A percentile compares a stretch with the other conserved stretches of the same genome.
Conservation (phyloP, 2,329 filamentous ascomycete species). For the Cordyceps farinosa region DNA sequence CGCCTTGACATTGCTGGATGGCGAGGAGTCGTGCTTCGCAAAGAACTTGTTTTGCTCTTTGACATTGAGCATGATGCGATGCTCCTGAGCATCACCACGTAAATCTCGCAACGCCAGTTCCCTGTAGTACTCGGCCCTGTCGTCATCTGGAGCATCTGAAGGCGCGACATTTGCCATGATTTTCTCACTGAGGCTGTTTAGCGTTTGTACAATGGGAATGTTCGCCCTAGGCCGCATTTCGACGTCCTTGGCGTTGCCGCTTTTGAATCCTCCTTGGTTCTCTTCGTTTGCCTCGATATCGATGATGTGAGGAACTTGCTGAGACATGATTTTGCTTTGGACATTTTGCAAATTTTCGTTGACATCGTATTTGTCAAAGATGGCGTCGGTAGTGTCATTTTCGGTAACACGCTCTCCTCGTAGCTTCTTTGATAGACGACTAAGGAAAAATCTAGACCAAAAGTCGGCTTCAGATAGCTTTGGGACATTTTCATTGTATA, state of each 20-base stretch:
- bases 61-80: constrained; percentile 79
- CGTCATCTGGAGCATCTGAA: constrained; percentile 64
- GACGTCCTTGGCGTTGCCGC: constrained; percentile 81
- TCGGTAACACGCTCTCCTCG: constrained; percentile 84
- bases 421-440: constrained; percentile 82
- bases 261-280: constrained; percentile 77
- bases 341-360: constrained; percentile 59
- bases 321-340: constrained; percentile 52
- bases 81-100: constrained; percentile 67
- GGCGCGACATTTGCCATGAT: constrained; percentile 85
- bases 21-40: constrained; percentile 52
- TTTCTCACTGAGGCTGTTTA: constrained; percentile 90
- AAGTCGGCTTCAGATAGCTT: constrained; percentile 76
- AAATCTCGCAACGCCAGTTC: constrained; percentile 78
- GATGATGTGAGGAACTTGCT: constrained; percentile 81
- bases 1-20: constrained; percentile 43
- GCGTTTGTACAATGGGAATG: constrained; percentile 80
- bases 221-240: constrained; percentile 84
- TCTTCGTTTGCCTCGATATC: constrained; percentile 93
- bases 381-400: constrained; percentile 68
- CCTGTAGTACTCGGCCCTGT: constrained; percentile 66
- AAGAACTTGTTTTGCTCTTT: constrained; percentile 85
- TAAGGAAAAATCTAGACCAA: constrained; percentile 93
- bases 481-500: constrained; percentile 91
- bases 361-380: constrained; percentile 83